Evolutionary conservation across 2,329 filamentous ascomycete genomes (phyloP).

Genomic region (Aspergillus fructus): DNA sequence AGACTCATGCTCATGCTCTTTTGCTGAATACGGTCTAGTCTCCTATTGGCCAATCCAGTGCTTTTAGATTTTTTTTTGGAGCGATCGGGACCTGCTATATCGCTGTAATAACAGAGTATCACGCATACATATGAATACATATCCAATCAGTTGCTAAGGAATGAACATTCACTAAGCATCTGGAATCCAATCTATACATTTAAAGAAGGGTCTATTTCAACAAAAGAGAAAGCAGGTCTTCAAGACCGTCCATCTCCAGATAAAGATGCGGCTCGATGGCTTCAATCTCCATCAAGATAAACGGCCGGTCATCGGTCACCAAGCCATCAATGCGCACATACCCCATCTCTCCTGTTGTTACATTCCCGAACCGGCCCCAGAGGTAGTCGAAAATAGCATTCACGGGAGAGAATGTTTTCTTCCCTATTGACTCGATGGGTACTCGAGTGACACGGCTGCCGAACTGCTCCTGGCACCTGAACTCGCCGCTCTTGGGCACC

Average conservation of each 20-base stretch:
- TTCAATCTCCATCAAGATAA: constrained; percentile 5
- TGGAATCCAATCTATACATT: neutral
- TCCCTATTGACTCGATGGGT: neutral
- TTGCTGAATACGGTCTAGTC: too few species aligned
- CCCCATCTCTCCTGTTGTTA: neutral
- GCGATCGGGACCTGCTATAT: too few species aligned
- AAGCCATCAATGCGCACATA: constrained; percentile 3
- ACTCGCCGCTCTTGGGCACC: neutral
- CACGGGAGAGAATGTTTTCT: neutral
- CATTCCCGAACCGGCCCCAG: neutral
- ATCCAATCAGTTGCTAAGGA: too few species aligned
- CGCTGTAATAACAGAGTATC: too few species aligned
- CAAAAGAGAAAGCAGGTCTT: neutral
- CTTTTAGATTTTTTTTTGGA: too few species aligned
- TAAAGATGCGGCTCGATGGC: neutral
- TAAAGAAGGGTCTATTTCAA: neutral
- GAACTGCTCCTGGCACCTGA: neutral
- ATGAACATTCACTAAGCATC: too few species aligned
- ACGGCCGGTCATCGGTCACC: neutral
- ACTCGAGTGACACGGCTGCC: neutral
- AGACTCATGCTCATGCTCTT: too few species aligned
- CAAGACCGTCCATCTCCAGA: neutral
- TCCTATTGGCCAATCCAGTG: too few species aligned
- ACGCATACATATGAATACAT: too few species aligned
- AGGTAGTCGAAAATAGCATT: neutral